A percentile compares a stretch with the other conserved stretches of the same genome.
Evolutionary conservation across 2,329 filamentous ascomycete genomes (phyloP).

Genomic region (Aschersonia sp.): DNA sequence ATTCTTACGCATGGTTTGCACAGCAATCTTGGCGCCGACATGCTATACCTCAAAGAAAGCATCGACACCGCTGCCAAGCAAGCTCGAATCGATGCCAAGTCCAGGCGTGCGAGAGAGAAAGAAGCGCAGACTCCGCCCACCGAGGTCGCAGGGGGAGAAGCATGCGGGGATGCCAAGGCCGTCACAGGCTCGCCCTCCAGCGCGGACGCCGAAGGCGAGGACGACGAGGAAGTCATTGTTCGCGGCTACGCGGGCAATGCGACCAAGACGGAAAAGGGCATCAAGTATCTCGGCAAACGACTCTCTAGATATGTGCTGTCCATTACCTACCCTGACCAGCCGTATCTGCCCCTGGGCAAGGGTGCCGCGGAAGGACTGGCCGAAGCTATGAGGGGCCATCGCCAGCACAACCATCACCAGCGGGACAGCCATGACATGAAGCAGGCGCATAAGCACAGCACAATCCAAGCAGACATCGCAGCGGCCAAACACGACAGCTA

Average conservation of each 20-base stretch:
- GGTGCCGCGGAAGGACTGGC: conserved; percentile 28
- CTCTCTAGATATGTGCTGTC: conserved; percentile 81
- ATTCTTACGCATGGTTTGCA: conserved; percentile 88
- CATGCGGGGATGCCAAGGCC: conserved; percentile 7
- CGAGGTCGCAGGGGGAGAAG: background rate
- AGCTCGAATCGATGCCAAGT: conserved; percentile 54
- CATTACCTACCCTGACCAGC: conserved; percentile 88
- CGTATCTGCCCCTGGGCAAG: conserved; percentile 56
- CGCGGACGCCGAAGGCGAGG: conserved; percentile 32
- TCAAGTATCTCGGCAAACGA: conserved; percentile 92
- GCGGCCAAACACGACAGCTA: conserved; percentile 33
- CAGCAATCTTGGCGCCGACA: conserved; percentile 88
- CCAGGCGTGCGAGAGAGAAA: conserved; percentile 38
- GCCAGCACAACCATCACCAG: conserved; percentile 7
- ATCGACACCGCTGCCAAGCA: conserved; percentile 74
- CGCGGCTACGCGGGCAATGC: conserved; percentile 83
- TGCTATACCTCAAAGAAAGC: conserved; percentile 94
- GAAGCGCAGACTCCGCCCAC: conserved; percentile 9
- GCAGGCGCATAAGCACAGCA: conserved; percentile 46
- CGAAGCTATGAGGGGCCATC: conserved; percentile 22
- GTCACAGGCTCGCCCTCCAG: too few relatives aligned
- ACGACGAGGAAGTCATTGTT: conserved; percentile 74
- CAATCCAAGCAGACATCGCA: conserved; percentile 37
- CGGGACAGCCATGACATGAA: conserved; percentile 22
- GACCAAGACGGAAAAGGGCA: conserved; percentile 81